Evolutionary conservation across 257 asterid species (phyloP).

Genomic region (Solanum chilense): DNA sequence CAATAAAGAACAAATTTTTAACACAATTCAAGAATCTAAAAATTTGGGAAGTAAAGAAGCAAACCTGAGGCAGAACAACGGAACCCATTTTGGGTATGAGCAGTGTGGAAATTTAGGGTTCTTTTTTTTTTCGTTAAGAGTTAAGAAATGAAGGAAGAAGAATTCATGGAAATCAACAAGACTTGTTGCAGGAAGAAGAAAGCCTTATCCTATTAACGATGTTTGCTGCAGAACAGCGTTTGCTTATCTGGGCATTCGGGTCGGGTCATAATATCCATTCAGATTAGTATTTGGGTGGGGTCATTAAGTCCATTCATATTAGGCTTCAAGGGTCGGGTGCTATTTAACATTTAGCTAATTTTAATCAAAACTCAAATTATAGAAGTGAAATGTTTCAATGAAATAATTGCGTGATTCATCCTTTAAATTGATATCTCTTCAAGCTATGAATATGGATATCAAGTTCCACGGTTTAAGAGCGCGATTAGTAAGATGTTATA

Average conservation of each 20-base stretch:
- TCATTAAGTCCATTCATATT: neutral
- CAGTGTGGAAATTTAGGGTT: neutral
- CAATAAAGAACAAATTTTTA: neutral
- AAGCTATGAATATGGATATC: neutral
- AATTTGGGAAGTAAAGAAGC: neutral
- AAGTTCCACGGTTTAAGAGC: too few relatives aligned
- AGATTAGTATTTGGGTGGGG: neutral
- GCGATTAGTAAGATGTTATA: neutral
- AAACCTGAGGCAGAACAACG: conserved; percentile 25
- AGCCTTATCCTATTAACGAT: conserved; percentile 1
- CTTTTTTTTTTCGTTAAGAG: neutral
- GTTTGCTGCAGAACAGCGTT: neutral
- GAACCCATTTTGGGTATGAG: conserved; percentile 14
- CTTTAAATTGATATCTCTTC: neutral
- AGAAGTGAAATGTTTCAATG: too few relatives aligned
- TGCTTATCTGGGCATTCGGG: neutral
- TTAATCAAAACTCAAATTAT: neutral
- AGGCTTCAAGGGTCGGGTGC: neutral
- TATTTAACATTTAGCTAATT: neutral
- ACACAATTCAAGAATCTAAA: neutral
- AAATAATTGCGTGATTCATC: too few relatives aligned
- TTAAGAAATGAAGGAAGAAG: neutral
- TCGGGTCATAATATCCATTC: neutral
- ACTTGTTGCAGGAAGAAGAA: neutral
- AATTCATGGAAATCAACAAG: neutral